phyloP scores from a whole-genome alignment of 345 rosid genomes.

The Hevea brasiliensis region DNA sequence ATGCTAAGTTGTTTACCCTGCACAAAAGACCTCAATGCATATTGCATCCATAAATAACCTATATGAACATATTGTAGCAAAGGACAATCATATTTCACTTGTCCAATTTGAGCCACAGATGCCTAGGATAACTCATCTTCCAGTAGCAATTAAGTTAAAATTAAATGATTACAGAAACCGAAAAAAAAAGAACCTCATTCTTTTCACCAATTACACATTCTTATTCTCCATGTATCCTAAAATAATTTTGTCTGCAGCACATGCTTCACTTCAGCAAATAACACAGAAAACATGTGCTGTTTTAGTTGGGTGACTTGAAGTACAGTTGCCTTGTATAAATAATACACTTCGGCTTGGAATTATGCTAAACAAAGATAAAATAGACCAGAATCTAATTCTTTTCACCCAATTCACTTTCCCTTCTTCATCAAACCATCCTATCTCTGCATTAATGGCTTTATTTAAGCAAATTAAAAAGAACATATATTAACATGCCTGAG shows the following conservation, averaged over 20 bases:
- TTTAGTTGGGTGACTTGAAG: no score
- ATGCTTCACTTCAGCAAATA: no score
- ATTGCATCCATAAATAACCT: not conserved
- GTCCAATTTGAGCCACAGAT: not conserved
- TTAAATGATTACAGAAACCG: no score
- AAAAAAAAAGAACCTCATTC: no score
- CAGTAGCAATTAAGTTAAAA: no score
- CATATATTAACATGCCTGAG: constrained; percentile 2
- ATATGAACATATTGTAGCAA: not conserved
- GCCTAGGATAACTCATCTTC: no score
- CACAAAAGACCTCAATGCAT: not conserved
- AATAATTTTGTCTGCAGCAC: no score
- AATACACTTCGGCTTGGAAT: no score
- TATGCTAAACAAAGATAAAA: not conserved
- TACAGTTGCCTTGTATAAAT: no score
- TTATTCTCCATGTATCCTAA: no score
- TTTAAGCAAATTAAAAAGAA: not conserved
- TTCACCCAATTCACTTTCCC: not conserved
- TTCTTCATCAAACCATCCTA: not conserved
- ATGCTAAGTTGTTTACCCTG: not conserved
- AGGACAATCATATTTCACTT: not conserved
- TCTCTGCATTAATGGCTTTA: not conserved
- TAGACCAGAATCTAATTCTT: not conserved
- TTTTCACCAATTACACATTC: no score
- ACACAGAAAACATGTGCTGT: no score